Evolutionary conservation across 345 rosid species (phyloP).

Genomic region (Citrus sp.): DNA sequence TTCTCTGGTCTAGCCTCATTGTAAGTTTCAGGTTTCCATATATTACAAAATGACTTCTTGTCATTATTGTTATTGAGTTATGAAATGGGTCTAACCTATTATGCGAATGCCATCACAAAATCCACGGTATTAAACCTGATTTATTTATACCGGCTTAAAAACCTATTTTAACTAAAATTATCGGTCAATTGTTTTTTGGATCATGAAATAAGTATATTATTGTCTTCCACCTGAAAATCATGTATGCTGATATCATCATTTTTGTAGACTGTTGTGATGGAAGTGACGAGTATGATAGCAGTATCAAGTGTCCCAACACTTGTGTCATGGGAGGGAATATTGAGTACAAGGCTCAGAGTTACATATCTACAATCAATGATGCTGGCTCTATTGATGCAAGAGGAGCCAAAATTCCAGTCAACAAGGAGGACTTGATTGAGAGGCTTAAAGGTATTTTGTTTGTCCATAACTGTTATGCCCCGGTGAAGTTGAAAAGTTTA

Average conservation of each 20-base stretch:
- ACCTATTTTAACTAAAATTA: background rate
- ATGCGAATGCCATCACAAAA: background rate
- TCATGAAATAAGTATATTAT: background rate
- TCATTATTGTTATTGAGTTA: background rate
- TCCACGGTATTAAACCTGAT: background rate
- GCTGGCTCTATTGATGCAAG: conserved; percentile 20
- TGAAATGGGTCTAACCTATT: background rate
- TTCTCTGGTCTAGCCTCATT: background rate
- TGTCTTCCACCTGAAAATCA: background rate
- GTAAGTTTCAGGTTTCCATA: background rate
- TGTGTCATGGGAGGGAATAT: conserved; percentile 72
- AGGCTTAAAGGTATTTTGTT: conserved; percentile 36
- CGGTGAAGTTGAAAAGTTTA: background rate
- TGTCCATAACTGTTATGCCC: background rate
- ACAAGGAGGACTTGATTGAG: conserved; percentile 36
- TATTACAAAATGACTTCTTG: background rate
- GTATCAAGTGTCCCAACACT: conserved; percentile 43
- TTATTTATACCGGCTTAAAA: background rate
- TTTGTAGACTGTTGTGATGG: conserved; percentile 71
- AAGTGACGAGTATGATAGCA: conserved; percentile 62
- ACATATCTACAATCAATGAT: conserved; percentile 18
- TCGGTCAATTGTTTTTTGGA: background rate
- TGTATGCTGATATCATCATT: background rate
- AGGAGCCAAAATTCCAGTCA: conserved; percentile 21
- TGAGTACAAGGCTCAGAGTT: conserved; percentile 45